Evolutionary conservation across 2,329 filamentous ascomycete genomes (phyloP).

Genomic region (Sordariomycetes sp.): DNA sequence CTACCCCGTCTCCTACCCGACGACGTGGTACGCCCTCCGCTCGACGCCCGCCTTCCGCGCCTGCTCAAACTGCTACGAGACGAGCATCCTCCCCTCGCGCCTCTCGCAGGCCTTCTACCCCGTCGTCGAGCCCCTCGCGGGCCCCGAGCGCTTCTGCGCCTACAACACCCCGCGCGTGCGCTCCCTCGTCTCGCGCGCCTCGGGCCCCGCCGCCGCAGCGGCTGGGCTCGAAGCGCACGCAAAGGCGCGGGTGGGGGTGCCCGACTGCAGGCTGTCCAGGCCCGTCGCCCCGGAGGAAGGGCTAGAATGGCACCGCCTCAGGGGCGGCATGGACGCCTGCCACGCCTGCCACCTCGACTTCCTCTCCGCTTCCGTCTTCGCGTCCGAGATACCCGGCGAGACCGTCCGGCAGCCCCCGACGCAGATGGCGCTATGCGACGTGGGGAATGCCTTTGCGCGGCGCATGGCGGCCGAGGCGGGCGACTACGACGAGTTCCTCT

Average conservation of each 20-base stretch:
- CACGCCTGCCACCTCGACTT: constrained; percentile 3
- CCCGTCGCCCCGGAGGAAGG: constrained; percentile 1
- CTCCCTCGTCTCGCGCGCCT: not conserved
- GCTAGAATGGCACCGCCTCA: constrained; percentile 2
- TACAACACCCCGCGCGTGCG: constrained; percentile 3
- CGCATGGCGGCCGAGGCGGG: constrained; percentile 3
- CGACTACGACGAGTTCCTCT: constrained; percentile 5
- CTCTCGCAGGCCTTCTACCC: constrained; percentile 1
- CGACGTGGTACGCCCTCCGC: constrained; percentile 3
- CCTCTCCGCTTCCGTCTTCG: not conserved
- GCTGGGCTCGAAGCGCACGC: constrained; percentile 1
- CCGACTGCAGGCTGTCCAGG: not conserved
- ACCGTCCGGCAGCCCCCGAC: constrained; percentile 2
- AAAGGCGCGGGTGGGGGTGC: not conserved
- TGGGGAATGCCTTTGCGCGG: constrained; percentile 1
- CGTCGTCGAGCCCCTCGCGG: constrained; percentile 1
- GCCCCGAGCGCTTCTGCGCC: constrained; percentile 3
- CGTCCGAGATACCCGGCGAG: not conserved
- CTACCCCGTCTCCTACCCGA: constrained; percentile 4
- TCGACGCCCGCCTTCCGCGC: constrained; percentile 2
- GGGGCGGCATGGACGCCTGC: constrained; percentile 2
- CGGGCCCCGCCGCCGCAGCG: not conserved
- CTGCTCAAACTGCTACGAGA: constrained; percentile 3
- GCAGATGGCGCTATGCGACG: constrained; percentile 4
- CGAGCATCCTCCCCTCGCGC: not conserved